Conservation (phyloP, 495 filamentous ascomycete species). For the Rhypophila decipiens region DNA sequence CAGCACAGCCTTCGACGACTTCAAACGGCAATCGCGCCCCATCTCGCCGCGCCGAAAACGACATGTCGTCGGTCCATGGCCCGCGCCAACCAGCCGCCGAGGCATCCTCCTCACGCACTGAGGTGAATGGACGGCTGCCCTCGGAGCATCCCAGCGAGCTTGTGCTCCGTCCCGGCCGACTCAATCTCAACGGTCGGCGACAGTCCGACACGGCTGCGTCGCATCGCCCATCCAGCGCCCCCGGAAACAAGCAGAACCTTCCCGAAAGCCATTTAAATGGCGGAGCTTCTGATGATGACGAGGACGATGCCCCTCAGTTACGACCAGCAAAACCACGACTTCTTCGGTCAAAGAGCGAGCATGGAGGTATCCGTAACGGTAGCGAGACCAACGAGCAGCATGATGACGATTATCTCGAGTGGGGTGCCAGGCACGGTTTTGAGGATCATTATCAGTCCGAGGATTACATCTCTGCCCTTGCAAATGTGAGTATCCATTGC, state of each 20-base stretch:
- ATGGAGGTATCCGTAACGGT: constrained; percentile 52
- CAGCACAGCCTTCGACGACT: constrained; percentile 11
- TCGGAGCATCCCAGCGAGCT: not conserved
- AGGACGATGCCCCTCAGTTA: constrained; percentile 15
- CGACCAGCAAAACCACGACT: constrained; percentile 50
- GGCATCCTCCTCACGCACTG: constrained; percentile 8
- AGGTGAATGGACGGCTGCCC: constrained; percentile 1
- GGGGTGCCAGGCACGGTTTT: constrained; percentile 59
- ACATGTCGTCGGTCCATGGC: constrained; percentile 18
- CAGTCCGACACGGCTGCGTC: constrained; percentile 6
- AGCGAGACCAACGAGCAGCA: constrained; percentile 30
- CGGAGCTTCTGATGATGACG: constrained; percentile 11
- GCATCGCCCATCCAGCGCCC: constrained; percentile 27
- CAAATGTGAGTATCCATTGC: constrained; percentile 37
- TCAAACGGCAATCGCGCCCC: constrained; percentile 10
- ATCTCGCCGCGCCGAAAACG: constrained; percentile 11
- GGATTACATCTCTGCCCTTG: constrained; percentile 52
- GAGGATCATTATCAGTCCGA: constrained; percentile 65
- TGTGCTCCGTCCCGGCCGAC: constrained; percentile 1
- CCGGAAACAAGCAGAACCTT: constrained; percentile 15
- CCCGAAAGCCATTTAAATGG: constrained; percentile 2
- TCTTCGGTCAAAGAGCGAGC: constrained; percentile 67
- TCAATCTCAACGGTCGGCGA: constrained; percentile 7
- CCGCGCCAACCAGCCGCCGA: constrained; percentile 13
- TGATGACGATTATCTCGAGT: constrained; percentile 37